phyloP scores from a whole-genome alignment of 1,284 basidiomycete species.

The Papiliotrema terrestris region DNA sequence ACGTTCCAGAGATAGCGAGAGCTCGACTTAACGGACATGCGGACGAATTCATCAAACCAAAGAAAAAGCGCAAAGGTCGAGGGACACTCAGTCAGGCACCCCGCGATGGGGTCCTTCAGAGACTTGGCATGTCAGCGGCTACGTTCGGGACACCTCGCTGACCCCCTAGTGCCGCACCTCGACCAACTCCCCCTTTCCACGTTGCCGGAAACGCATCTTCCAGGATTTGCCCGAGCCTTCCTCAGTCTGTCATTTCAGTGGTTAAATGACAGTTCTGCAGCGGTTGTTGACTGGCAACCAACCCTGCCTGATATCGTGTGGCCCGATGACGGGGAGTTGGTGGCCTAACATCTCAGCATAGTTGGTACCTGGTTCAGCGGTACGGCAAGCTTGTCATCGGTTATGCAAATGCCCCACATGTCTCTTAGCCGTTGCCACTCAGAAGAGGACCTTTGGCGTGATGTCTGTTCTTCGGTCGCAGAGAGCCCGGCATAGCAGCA shows the following conservation, averaged over 20 bases:
- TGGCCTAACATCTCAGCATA: background rate
- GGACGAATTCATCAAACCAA: conserved; percentile 32
- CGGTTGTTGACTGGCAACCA: conserved; percentile 35
- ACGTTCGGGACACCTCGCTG: background rate
- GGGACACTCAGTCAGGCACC: conserved; percentile 1
- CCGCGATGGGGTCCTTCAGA: conserved; percentile 34
- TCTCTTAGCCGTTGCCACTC: too few species aligned
- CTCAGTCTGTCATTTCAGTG: conserved; percentile 40
- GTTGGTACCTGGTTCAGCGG: too few species aligned
- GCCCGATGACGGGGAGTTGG: conserved; percentile 36
- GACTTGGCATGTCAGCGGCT: conserved; percentile 29
- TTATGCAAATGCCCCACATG: too few species aligned
- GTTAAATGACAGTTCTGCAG: conserved; percentile 20
- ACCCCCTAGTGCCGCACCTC: conserved; percentile 31
- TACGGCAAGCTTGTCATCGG: too few species aligned
- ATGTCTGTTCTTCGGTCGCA: too few species aligned
- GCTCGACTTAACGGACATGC: background rate
- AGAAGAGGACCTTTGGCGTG: too few species aligned
- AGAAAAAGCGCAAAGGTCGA: conserved; percentile 40
- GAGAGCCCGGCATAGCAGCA: too few species aligned
- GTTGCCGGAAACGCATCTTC: conserved; percentile 41
- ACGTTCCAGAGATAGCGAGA: conserved; percentile 25
- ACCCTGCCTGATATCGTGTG: conserved; percentile 34
- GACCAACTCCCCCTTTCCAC: conserved; percentile 17
- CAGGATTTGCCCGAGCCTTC: conserved; percentile 45